phyloP scores from a whole-genome alignment of 768 basidiomycete species.

The Gloeophyllum trabeum region DNA sequence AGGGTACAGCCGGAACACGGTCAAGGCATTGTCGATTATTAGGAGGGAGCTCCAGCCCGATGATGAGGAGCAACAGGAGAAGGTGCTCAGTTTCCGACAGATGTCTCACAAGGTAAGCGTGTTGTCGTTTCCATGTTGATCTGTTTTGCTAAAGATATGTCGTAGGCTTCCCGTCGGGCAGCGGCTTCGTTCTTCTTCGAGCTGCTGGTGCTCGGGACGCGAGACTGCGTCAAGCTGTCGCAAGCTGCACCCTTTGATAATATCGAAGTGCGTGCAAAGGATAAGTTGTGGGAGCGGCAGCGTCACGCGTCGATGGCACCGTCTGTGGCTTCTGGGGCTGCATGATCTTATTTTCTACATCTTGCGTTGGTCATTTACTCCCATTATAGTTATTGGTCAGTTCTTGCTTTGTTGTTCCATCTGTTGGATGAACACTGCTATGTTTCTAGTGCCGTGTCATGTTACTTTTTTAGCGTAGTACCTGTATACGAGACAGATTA shows the following conservation, averaged over 20 bases:
- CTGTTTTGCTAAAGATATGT: constrained; percentile 3
- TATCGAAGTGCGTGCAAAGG: constrained; percentile 74
- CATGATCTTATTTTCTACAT: no score
- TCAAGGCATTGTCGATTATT: constrained; percentile 71
- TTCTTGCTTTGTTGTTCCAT: no score
- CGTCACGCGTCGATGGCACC: constrained; percentile 29
- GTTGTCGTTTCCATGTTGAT: neutral
- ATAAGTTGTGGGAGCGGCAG: constrained; percentile 76
- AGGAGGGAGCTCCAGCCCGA: constrained; percentile 57
- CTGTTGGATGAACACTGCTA: no score
- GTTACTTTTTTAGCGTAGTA: no score
- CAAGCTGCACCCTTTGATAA: constrained; percentile 75
- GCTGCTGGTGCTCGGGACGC: constrained; percentile 85
- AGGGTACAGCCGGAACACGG: constrained; percentile 83
- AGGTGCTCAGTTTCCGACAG: constrained; percentile 64
- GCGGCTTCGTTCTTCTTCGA: constrained; percentile 98
- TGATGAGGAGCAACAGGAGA: constrained; percentile 35
- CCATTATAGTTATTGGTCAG: no score
- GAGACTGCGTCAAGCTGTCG: constrained; percentile 76
- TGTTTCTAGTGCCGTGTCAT: no score
- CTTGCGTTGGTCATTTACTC: no score
- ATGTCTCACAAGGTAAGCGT: constrained; percentile 63
- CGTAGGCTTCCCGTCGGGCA: constrained; percentile 78
- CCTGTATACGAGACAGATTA: no score
- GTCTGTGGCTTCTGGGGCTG: constrained; percentile 36